Conservation (phyloP, 1,284 basidiomycete genomes). For the Heterobasidion annosum region DNA sequence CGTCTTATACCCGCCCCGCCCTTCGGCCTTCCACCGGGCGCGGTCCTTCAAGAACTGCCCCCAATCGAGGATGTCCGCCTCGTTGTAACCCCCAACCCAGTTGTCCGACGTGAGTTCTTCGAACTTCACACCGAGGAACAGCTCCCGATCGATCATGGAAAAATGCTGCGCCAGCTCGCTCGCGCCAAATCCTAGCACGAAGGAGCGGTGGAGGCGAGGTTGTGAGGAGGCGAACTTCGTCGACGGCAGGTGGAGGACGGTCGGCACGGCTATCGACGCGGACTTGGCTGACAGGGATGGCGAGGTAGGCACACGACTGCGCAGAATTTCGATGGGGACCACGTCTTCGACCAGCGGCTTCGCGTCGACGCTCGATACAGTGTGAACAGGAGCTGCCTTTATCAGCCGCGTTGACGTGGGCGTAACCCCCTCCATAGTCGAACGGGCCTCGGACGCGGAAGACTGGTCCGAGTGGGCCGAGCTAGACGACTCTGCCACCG, state of each 20-base stretch:
- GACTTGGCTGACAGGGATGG: constrained; percentile 10
- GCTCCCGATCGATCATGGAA: constrained; percentile 80
- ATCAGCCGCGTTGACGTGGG: constrained; percentile 1
- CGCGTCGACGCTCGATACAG: constrained; percentile 26
- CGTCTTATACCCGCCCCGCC: constrained; percentile 46
- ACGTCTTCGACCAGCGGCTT: constrained; percentile 50
- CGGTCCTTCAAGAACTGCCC: constrained; percentile 71
- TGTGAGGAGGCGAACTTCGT: constrained; percentile 9
- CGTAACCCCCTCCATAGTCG: constrained; percentile 10
- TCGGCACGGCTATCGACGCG: constrained; percentile 5
- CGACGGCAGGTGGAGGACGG: neutral
- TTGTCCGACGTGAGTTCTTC: constrained; percentile 73
- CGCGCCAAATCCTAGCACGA: constrained; percentile 51
- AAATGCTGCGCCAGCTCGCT: constrained; percentile 72
- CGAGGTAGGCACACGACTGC: constrained; percentile 39
- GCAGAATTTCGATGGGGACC: constrained; percentile 57
- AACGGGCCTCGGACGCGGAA: constrained; percentile 1
- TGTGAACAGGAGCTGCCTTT: neutral
- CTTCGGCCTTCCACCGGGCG: constrained; percentile 59
- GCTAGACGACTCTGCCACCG: constrained; percentile 3
- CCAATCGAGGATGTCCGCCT: constrained; percentile 78
- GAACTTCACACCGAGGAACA: constrained; percentile 77
- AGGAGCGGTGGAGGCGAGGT: constrained; percentile 50
- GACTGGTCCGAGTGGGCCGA: constrained; percentile 9
- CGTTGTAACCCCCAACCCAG: constrained; percentile 48